phyloP scores from a whole-genome alignment of 495 filamentous ascomycete species.

The Cairneyella variabilis region DNA sequence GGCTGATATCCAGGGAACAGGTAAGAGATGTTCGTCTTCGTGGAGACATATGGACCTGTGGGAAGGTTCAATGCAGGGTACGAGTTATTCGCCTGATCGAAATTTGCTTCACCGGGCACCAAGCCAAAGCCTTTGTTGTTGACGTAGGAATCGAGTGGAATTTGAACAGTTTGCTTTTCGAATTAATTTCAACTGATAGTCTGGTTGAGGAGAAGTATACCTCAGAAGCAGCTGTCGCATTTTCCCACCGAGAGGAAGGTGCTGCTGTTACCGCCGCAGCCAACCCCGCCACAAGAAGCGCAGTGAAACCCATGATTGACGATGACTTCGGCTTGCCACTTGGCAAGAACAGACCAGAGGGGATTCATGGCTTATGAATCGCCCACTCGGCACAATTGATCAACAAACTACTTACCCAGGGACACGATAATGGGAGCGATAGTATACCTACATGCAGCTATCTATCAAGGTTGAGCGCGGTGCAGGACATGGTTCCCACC shows the following conservation, averaged over 20 bases:
- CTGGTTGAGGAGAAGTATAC: no score
- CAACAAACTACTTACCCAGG: neutral
- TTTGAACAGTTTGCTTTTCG: constrained; percentile 8
- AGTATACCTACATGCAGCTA: neutral
- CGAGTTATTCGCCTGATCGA: constrained; percentile 37
- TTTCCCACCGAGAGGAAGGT: constrained; percentile 1
- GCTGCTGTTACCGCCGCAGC: constrained; percentile 4
- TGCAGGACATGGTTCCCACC: neutral
- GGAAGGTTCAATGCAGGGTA: constrained; percentile 43
- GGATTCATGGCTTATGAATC: neutral
- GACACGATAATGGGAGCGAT: no score
- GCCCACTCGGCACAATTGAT: neutral
- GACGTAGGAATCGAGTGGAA: constrained; percentile 34
- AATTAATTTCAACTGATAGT: no score
- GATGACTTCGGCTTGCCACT: neutral
- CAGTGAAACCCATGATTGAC: neutral
- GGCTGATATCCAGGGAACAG: constrained; percentile 43
- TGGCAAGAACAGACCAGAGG: neutral
- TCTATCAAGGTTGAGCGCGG: neutral
- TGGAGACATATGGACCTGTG: constrained; percentile 29
- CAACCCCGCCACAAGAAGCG: neutral
- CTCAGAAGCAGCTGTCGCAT: constrained; percentile 2
- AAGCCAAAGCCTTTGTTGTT: constrained; percentile 45
- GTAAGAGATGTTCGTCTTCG: constrained; percentile 41
- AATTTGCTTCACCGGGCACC: constrained; percentile 38